These are phyloP conservation scores for Backusella parvicylindrica DNA, from an alignment of 192 early-diverging fungal species.

Conservation along the genomic window DNA sequence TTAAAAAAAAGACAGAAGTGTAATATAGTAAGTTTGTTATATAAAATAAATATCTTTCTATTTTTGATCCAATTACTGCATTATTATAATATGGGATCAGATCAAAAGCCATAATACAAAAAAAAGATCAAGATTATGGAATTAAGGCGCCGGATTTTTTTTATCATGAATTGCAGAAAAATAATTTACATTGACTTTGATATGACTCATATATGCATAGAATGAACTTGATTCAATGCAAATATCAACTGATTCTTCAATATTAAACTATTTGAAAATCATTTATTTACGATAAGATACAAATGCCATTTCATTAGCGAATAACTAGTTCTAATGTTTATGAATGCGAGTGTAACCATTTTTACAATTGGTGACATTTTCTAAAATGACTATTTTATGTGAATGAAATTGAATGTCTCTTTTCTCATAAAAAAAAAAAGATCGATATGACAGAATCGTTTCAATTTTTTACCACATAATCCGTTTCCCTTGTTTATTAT, in stretches of 20 bases:
- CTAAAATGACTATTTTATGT: neutral
- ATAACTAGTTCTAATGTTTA: neutral
- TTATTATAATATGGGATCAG: neutral
- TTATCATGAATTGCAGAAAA: neutral
- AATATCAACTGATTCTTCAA: too few species aligned
- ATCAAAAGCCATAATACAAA: neutral
- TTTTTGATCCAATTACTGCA: neutral
- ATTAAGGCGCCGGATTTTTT: neutral
- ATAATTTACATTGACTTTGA: neutral
- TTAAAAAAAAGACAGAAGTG: neutral
- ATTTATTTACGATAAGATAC: too few species aligned
- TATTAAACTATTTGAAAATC: neutral
- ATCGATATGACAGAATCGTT: neutral
- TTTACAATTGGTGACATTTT: neutral
- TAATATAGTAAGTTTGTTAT: neutral
- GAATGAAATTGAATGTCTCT: neutral
- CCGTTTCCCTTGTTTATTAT: neutral
- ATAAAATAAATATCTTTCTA: neutral
- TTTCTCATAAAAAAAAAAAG: neutral
- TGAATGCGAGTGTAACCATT: neutral
- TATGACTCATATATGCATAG: neutral
- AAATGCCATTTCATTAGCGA: neutral
- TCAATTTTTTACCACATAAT: neutral
- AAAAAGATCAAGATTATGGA: neutral
- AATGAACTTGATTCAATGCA: neutral